These are phyloP conservation scores for Mycena olivaceomarginata DNA, from an alignment of 768 basidiomycete genomes.

Conservation along the genomic window DNA sequence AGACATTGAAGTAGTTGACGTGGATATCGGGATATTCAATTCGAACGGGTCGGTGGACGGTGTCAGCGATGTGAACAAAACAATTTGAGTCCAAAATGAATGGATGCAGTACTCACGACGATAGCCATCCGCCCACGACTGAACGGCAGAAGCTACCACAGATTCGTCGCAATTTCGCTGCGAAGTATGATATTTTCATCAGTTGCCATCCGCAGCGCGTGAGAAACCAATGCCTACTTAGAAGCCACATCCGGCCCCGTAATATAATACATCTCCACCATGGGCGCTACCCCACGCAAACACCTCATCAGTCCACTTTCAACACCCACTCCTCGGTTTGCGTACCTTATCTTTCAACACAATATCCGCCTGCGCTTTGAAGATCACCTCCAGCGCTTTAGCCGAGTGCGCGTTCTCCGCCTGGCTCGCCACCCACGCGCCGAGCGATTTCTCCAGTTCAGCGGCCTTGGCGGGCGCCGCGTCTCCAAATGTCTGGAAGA, in stretches of 20 bases:
- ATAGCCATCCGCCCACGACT: conserved; percentile 66
- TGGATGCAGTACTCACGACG: conserved; percentile 5
- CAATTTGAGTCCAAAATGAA: background rate
- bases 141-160: conserved; percentile 75
- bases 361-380: conserved; percentile 63
- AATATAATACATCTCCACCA: conserved; percentile 67
- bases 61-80: background rate
- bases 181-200: background rate
- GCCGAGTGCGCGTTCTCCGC: conserved; percentile 60
- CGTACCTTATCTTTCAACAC: conserved; percentile 69
- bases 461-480: conserved; percentile 52
- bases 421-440: conserved; percentile 65
- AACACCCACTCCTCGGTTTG: background rate
- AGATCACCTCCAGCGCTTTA: conserved; percentile 64
- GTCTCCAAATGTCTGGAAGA: conserved; percentile 66
- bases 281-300: conserved; percentile 56
- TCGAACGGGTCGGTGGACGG: conserved; percentile 66
- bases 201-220: background rate
- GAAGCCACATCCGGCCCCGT: conserved; percentile 36
- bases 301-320: background rate
- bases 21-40: conserved; percentile 65
- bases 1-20: conserved; percentile 71
- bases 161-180: conserved; percentile 60
- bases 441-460: conserved; percentile 59
- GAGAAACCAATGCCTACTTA: background rate